Evolutionary conservation across 2,329 filamentous ascomycete genomes (phyloP), one percentile per base, ranked within the genome.

Genomic region (Fusarium buharicum): DNA sequence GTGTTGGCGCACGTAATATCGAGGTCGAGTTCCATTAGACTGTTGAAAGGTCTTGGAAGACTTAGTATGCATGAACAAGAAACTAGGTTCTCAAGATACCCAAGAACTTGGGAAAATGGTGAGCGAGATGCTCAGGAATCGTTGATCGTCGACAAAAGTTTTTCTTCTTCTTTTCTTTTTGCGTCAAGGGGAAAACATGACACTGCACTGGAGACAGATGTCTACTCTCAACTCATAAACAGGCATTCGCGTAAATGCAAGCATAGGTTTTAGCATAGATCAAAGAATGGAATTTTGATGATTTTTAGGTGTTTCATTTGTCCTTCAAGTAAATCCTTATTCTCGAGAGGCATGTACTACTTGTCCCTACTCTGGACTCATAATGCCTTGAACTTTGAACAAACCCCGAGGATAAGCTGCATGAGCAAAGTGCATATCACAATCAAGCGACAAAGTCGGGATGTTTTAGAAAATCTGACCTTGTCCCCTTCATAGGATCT

Each of bases 1-100:
- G 44, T 1, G 54, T 74, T 0, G 70, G 59, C 0, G 51, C 47
- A 0, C 46, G 57, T 14, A 64, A 68, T 13, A 41, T 75, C 0
- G 37, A 57, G 0, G 61, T 74, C 1, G 24, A 66, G 0, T 74
- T 71, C 20, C 10, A 43, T 9, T 67, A 20, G 62, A 6, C 20
- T 22, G 20, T 6, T 6, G 20, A 22, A 22, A 6, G 20, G 20
- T 22, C 20, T 22, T 22, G 20, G 20, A 22, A 22, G 20, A 22
- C 6, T 6, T 22, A 22, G 20, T 22, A 22, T 22, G 20, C 20
- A 22, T 22, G 20, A 6, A 22, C 20, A 22, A 4, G 6, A 4
- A 22, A n/a, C n/a, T n/a, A n/a, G n/a, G 20, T 22, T 22, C 20
- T 22, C 6, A 22, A 6, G 20, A 22, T 4, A 22, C 6, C 6